A percentile compares a stretch with the other conserved stretches of the same genome.
Evolutionary conservation across 2,329 filamentous ascomycete species (phyloP).

Genomic region (Calonectria hawksworthii): DNA sequence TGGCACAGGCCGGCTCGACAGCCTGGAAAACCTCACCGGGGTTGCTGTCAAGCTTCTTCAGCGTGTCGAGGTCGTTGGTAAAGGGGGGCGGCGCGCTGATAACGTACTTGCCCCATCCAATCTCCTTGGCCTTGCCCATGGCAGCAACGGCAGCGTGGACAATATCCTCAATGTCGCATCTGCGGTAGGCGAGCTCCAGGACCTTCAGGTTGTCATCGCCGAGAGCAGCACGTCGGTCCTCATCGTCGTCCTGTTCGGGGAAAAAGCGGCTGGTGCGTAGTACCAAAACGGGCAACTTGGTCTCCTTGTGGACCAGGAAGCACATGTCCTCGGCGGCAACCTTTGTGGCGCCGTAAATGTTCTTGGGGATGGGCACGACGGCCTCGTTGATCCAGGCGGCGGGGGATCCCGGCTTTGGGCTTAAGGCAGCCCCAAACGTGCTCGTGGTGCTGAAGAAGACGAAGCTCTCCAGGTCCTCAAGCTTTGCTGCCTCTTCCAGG

Average conservation of each 20-base stretch:
- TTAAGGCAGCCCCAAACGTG: conserved; percentile 58
- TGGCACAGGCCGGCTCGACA: conserved; percentile 44
- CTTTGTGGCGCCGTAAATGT: conserved; percentile 65
- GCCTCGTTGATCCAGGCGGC: conserved; percentile 61
- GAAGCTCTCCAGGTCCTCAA: conserved; percentile 53
- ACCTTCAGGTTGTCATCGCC: conserved; percentile 62
- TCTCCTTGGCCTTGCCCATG: conserved; percentile 49
- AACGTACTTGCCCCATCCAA: conserved; percentile 58
- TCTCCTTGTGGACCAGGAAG: conserved; percentile 55
- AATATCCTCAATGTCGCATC: conserved; percentile 60
- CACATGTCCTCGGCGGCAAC: conserved; percentile 63
- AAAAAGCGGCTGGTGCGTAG: conserved; percentile 65
- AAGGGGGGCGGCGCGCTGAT: conserved; percentile 61
- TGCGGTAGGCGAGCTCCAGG: conserved; percentile 61
- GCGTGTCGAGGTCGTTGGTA: conserved; percentile 43
- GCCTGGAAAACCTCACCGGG: conserved; percentile 49
- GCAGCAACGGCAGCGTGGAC: conserved; percentile 57
- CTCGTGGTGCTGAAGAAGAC: conserved; percentile 62
- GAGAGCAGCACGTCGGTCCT: conserved; percentile 52
- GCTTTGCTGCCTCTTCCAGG: conserved; percentile 54
- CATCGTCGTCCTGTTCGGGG: conserved; percentile 62
- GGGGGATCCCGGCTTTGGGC: conserved; percentile 51
- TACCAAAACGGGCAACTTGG: conserved; percentile 56
- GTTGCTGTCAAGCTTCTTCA: conserved; percentile 51
- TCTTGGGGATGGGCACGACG: conserved; percentile 58